phyloP scores from a whole-genome alignment of 1,284 basidiomycete species.

The Papiliotrema flavescens region DNA sequence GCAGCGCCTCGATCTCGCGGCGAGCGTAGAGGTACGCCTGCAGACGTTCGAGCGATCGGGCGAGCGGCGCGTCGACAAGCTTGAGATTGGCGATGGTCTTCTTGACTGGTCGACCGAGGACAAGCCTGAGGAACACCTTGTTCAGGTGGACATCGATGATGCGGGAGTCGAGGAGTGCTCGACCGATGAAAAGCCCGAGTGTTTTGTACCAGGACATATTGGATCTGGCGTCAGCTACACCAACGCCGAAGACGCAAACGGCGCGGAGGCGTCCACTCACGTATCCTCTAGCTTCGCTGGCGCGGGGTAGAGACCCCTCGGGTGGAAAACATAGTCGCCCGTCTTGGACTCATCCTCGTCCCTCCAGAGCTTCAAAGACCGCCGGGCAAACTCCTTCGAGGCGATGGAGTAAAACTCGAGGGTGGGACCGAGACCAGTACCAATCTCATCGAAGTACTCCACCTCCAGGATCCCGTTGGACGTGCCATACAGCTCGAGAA shows the following conservation, averaged over 20 bases:
- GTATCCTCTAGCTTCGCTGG: conserved; percentile 65
- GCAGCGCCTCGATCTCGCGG: conserved; percentile 49
- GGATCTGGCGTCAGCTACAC: conserved; percentile 16
- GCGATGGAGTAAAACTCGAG: conserved; percentile 95
- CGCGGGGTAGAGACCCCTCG: conserved; percentile 81
- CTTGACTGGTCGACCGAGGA: conserved; percentile 80
- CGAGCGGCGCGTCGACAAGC: conserved; percentile 77
- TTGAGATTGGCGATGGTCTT: conserved; percentile 75
- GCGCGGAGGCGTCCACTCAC: too few relatives aligned
- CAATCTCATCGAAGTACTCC: conserved; percentile 99
- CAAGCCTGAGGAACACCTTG: conserved; percentile 82
- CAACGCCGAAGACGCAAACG: not conserved
- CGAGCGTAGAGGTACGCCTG: conserved; percentile 54
- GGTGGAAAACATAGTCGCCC: conserved; percentile 71
- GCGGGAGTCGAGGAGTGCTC: conserved; percentile 92
- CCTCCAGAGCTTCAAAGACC: conserved; percentile 84
- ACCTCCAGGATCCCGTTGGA: conserved; percentile 92
- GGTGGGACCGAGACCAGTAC: conserved; percentile 96
- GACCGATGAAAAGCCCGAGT: conserved; percentile 95
- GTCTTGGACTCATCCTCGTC: conserved; percentile 67
- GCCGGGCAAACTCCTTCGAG: conserved; percentile 85
- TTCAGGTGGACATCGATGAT: conserved; percentile 96
- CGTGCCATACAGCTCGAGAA: conserved; percentile 89
- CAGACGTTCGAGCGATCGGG: conserved; percentile 77
- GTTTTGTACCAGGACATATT: conserved; percentile 75